Conservation (phyloP, 176 grass and related monocot species). For the Urochloa ruziziensis region DNA sequence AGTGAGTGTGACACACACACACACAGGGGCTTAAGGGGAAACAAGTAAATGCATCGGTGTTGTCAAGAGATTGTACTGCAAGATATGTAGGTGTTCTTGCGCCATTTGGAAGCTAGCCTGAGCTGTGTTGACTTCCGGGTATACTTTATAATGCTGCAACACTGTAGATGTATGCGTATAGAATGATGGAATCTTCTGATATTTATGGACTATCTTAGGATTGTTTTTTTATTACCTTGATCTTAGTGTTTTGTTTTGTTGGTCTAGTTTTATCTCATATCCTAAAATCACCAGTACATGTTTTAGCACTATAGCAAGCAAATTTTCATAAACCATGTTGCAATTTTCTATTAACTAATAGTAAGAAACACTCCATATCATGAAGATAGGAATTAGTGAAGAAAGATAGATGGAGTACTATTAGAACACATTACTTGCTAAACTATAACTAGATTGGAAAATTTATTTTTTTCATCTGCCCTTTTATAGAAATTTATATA, state of each 20-base stretch:
- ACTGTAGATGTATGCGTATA: slow-evolving; percentile 13
- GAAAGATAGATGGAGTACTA: too few species aligned
- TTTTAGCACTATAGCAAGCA: too few species aligned
- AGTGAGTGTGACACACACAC: neutral
- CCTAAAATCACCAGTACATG: neutral
- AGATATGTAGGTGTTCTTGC: slow-evolving; percentile 34
- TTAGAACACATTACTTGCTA: too few species aligned
- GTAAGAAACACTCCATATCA: neutral
- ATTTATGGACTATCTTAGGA: slow-evolving; percentile 19
- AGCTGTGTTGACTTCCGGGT: slow-evolving; percentile 36
- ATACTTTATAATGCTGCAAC: slow-evolving; percentile 24
- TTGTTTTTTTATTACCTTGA: neutral
- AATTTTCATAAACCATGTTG: neutral
- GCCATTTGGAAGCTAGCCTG: slow-evolving; percentile 46
- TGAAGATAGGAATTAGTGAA: too few species aligned
- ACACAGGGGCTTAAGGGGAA: neutral
- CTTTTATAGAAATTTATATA: too few species aligned
- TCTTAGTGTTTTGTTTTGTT: neutral
- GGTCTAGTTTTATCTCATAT: neutral
- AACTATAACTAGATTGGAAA: too few species aligned
- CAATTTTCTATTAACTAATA: neutral
- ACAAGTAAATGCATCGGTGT: slow-evolving; percentile 1
- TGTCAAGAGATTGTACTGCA: slow-evolving; percentile 32
- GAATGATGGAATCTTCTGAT: slow-evolving; percentile 45
- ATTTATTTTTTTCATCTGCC: too few species aligned